These are phyloP conservation scores for Penicillium griseofulvum DNA, from an alignment of 2,329 filamentous ascomycete genomes.

Conservation along the genomic window DNA sequence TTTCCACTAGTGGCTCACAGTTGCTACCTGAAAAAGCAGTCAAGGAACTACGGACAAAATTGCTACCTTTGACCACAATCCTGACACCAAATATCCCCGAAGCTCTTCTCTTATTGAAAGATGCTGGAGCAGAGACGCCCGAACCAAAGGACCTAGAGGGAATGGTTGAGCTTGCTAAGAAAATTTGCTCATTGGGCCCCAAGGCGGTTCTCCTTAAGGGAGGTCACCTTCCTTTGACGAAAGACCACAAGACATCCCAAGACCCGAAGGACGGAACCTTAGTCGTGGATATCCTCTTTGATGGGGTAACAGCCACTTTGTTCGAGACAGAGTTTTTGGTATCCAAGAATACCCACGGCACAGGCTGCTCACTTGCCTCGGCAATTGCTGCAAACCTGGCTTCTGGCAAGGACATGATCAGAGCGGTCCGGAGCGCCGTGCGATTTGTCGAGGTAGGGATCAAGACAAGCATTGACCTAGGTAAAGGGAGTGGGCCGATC, in stretches of 20 bases:
- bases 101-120: conserved; percentile 45
- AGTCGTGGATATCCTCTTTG: conserved; percentile 75
- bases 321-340: conserved; percentile 70
- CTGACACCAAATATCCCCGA: conserved; percentile 52
- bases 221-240: conserved; percentile 77
- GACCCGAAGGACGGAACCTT: conserved; percentile 59
- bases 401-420: conserved; percentile 46
- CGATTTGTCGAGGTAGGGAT: conserved; percentile 63
- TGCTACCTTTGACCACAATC: conserved; percentile 46
- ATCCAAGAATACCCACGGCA: conserved; percentile 86
- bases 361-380: conserved; percentile 87
- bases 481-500: conserved; percentile 61
- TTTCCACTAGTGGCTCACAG: conserved; percentile 54
- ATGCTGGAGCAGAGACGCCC: conserved; percentile 36
- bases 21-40: conserved; percentile 47
- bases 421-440: conserved; percentile 56
- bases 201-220: conserved; percentile 85
- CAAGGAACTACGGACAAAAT: conserved; percentile 36
- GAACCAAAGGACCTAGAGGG: conserved; percentile 61
- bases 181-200: conserved; percentile 67
- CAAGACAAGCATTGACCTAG: conserved; percentile 54
- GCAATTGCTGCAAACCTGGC: conserved; percentile 65
- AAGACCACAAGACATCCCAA: conserved; percentile 59
- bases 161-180: conserved; percentile 65
- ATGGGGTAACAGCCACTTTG: conserved; percentile 56